Base-by-base conservation (phyloP, 1,139 yeast species). In the Pichia sp. region DNA sequence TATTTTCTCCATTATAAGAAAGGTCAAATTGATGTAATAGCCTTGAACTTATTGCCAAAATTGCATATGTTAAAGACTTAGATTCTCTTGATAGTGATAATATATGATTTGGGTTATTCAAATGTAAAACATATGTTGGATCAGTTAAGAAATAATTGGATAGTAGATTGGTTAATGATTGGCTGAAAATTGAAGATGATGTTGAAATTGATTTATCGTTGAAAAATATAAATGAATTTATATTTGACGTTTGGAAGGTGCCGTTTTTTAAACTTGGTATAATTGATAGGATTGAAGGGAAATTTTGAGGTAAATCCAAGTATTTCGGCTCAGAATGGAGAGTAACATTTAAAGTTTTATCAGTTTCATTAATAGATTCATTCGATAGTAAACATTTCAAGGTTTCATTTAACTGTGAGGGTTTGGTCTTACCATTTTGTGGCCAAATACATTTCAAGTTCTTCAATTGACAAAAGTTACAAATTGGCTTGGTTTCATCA, bases 371-470 rank as follows among this genome's bases (percentile, higher is more conserved):
- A 11, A 11, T 4, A 22, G 40, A 38, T 2, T 18, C 23, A n/a
- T 50, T 43, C 45, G 51, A 51, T 25, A 58, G 48, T 34, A 59
- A 54, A 48, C 60, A 58, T 40, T 54, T 58, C 35, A 59, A 50
- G 11, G 62, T 58, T 44, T 59, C 59, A 49, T 55, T 57, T 13
- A 57, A 37, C 35, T 50, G 51, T 15, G 46, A 30, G 3, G 49
- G 49, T 30, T 40, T 43, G 22, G 53, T 39, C 40, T 40, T 56
- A 34, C 57, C 62, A 38, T 59, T 58, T 40, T 58, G 59, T 3
- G 74, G 74, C 74, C 74, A 71, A 39, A 65, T 64, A 53, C 76
- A 71, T 5, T 53, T 53, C 15, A 67, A 57, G 9, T 65, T 64
- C 55, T 63, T 60, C 37, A 63, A 50, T 12, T 59, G 50, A 53